Percentiles rank a stretch among this genome's conserved stretches.
phyloP scores from a whole-genome alignment of 2,329 filamentous ascomycete species.

The Exophiala sideris region DNA sequence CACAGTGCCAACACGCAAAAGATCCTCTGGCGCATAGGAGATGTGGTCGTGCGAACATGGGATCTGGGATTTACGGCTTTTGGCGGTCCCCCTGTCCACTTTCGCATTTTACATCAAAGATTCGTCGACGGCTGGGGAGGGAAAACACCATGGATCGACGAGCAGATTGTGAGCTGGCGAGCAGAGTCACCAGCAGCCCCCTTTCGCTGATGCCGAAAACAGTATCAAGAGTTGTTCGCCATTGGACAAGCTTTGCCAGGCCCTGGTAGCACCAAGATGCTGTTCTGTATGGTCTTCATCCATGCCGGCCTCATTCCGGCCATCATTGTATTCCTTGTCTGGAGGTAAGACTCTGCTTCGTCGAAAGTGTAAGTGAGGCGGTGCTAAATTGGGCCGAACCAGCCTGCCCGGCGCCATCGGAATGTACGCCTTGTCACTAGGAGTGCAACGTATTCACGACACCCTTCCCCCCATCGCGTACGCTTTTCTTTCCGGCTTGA shows the following conservation, averaged over 20 bases:
- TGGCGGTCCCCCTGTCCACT: slow-evolving; percentile 67
- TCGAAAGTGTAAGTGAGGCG: not conserved
- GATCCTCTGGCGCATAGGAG: slow-evolving; percentile 31
- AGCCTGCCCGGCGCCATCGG: slow-evolving; percentile 67
- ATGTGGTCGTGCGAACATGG: slow-evolving; percentile 48
- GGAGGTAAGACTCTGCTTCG: slow-evolving; percentile 49
- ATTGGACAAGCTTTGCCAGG: slow-evolving; percentile 66
- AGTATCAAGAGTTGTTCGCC: slow-evolving; percentile 72
- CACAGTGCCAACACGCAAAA: slow-evolving; percentile 30
- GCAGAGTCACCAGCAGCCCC: not conserved
- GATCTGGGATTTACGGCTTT: slow-evolving; percentile 64
- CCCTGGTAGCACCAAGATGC: slow-evolving; percentile 68
- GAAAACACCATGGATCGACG: slow-evolving; percentile 63
- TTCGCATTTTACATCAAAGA: slow-evolving; percentile 61
- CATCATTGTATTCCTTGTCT: slow-evolving; percentile 59
- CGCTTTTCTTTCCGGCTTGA: slow-evolving; percentile 67
- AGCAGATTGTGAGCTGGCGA: slow-evolving; percentile 54
- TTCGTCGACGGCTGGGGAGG: slow-evolving; percentile 53
- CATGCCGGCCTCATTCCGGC: slow-evolving; percentile 59
- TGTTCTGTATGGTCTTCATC: slow-evolving; percentile 64
- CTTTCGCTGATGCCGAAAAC: not conserved
- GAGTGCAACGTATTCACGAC: slow-evolving; percentile 59
- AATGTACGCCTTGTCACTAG: slow-evolving; percentile 66
- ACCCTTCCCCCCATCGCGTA: slow-evolving; percentile 62
- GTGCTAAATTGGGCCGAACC: not conserved